Evolutionary conservation across 192 early-diverging fungal species (phyloP).

Genomic region (Coemansia interrupta): DNA sequence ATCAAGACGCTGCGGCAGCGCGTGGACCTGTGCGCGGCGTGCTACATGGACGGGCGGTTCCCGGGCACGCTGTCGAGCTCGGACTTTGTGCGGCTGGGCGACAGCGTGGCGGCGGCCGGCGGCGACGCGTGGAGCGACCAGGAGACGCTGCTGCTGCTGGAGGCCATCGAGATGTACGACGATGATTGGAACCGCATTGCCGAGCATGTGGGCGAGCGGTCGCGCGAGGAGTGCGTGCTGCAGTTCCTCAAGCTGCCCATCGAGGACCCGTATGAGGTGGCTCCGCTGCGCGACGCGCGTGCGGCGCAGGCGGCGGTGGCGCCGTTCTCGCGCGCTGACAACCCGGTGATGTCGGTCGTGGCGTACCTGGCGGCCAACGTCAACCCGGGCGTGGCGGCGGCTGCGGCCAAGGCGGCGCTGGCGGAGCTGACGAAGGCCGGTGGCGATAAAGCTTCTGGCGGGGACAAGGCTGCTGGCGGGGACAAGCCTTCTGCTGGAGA

Average conservation of each 20-base stretch:
- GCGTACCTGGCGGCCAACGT: conserved; percentile 86
- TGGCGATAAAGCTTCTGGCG: neutral
- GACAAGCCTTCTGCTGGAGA: neutral
- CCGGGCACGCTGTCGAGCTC: conserved; percentile 73
- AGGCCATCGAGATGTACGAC: conserved; percentile 90
- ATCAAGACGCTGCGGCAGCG: conserved; percentile 59
- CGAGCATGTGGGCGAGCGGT: conserved; percentile 87
- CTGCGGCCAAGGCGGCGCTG: conserved; percentile 82
- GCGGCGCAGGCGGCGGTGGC: conserved; percentile 58
- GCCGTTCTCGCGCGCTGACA: conserved; percentile 79
- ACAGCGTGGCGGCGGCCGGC: conserved; percentile 22
- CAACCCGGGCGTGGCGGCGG: conserved; percentile 79
- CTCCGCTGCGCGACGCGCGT: conserved; percentile 24
- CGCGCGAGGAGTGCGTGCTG: conserved; percentile 86
- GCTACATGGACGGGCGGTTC: conserved; percentile 92
- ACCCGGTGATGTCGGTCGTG: conserved; percentile 88
- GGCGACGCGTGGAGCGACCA: conserved; percentile 80
- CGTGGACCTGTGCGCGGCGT: conserved; percentile 79
- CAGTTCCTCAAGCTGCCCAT: conserved; percentile 89
- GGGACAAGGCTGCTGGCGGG: too few species aligned
- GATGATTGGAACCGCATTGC: conserved; percentile 92
- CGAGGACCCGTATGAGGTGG: conserved; percentile 69
- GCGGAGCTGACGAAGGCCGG: conserved; percentile 56
- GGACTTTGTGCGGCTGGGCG: conserved; percentile 80
- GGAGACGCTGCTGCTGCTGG: conserved; percentile 82